Percentiles rank a stretch among this genome's conserved stretches.
Evolutionary conservation across 1,139 yeast genomes (phyloP).

Genomic region (Trichomonascaceae sp.): DNA sequence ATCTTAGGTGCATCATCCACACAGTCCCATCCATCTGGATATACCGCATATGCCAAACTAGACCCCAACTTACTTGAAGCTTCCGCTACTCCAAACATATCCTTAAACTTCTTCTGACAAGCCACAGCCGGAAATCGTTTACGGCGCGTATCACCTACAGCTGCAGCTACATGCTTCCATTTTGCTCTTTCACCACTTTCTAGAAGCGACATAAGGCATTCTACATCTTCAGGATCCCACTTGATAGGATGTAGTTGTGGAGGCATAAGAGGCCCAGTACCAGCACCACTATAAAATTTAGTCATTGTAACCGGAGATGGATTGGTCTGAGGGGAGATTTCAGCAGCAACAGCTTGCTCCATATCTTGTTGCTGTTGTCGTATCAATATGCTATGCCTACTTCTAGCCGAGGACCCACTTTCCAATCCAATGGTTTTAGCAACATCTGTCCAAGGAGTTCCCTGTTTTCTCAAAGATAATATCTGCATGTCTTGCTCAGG

Average conservation of each 20-base stretch:
- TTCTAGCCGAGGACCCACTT: constrained; percentile 16
- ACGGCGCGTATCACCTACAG: constrained; percentile 27
- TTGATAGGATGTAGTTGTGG: constrained; percentile 13
- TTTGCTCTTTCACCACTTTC: constrained; percentile 38
- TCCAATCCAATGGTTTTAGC: constrained; percentile 18
- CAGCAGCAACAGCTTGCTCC: constrained; percentile 1
- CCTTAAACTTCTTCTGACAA: constrained; percentile 38
- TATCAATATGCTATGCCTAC: constrained; percentile 13
- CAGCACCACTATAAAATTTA: neutral
- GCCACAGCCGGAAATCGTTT: constrained; percentile 37
- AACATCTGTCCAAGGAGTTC: constrained; percentile 21
- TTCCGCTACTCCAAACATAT: constrained; percentile 39
- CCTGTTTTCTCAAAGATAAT: constrained; percentile 18
- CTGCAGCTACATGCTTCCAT: constrained; percentile 38
- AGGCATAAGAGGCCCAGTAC: neutral
- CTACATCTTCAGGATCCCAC: constrained; percentile 34
- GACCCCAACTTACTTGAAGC: constrained; percentile 34
- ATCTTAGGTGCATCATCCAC: constrained; percentile 17
- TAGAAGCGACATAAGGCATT: constrained; percentile 29
- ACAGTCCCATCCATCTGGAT: constrained; percentile 36
- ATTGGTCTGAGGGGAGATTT: constrained; percentile 1
- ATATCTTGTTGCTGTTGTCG: constrained; percentile 8
- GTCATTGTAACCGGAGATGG: constrained; percentile 1
- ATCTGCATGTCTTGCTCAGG: constrained; percentile 19
- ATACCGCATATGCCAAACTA: constrained; percentile 36